Conservation (phyloP, 208 protist species). For the Herpetomonas tarakana region DNA sequence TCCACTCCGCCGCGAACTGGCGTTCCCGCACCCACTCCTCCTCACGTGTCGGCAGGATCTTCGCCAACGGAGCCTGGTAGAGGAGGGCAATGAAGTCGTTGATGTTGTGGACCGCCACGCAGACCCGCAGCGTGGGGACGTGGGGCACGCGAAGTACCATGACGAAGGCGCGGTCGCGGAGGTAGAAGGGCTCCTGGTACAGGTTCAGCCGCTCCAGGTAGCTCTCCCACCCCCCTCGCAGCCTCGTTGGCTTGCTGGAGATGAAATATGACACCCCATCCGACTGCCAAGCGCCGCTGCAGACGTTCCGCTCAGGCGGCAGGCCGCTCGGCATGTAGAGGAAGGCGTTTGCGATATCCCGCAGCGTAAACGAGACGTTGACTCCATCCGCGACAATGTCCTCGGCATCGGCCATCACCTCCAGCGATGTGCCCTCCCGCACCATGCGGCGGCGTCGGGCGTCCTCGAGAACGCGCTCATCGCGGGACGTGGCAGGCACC, state of each 20-base stretch:
- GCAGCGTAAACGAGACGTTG: conserved; percentile 67
- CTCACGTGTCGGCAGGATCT: conserved; percentile 32
- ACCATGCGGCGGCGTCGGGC: background rate
- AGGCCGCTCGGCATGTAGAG: conserved; percentile 33
- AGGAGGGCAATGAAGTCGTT: conserved; percentile 64
- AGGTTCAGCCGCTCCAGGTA: conserved; percentile 59
- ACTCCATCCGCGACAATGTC: conserved; percentile 28
- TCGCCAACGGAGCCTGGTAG: conserved; percentile 27
- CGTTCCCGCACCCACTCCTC: conserved; percentile 37
- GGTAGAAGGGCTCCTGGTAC: conserved; percentile 63
- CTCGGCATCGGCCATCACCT: conserved; percentile 12
- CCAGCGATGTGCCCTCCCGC: background rate
- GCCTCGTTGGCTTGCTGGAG: conserved; percentile 28
- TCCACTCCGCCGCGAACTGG: conserved; percentile 14
- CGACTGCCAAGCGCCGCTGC: conserved; percentile 33
- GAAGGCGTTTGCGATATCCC: conserved; percentile 58
- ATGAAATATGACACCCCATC: conserved; percentile 61
- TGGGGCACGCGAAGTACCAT: conserved; percentile 63
- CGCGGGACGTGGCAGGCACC: background rate
- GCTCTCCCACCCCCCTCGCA: conserved; percentile 50
- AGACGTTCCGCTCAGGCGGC: conserved; percentile 36
- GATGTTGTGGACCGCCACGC: conserved; percentile 63
- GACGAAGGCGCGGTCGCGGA: conserved; percentile 55
- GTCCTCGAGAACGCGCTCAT: background rate
- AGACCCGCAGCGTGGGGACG: conserved; percentile 54